These are phyloP conservation scores for Aspergillus latus DNA, from an alignment of 2,329 filamentous ascomycete species.

Conservation along the genomic window DNA sequence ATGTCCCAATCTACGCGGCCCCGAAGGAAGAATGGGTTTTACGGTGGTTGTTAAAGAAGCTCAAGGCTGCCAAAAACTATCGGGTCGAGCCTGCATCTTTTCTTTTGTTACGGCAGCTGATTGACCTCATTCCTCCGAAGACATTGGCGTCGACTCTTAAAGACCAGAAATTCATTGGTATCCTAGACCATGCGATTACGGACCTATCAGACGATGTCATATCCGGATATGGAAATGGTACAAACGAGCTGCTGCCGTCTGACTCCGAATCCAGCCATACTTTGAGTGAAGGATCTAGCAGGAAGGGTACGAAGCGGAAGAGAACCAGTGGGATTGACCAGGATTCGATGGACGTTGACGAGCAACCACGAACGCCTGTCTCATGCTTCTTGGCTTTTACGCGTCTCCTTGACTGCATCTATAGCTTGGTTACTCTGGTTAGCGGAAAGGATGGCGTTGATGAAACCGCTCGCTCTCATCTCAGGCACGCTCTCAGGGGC, in stretches of 20 bases:
- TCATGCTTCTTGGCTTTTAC: conserved; percentile 37
- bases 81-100: conserved; percentile 49
- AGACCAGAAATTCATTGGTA: conserved; percentile 65
- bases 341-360: conserved; percentile 34
- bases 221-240: conserved; percentile 26
- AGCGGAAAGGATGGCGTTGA: conserved; percentile 29
- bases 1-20: conserved; percentile 29
- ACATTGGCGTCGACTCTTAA: conserved; percentile 70
- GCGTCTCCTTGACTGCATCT: conserved; percentile 36
- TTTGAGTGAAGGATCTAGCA: conserved; percentile 26
- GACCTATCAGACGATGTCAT: conserved; percentile 48
- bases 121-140: conserved; percentile 68
- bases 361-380: conserved; percentile 29
- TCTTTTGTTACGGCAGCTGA: conserved; percentile 61
- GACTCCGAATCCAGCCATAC: conserved; percentile 40
- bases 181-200: conserved; percentile 65
- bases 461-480: conserved; percentile 38
- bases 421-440: conserved; percentile 31
- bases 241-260: conserved; percentile 26
- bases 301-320: conserved; percentile 41
- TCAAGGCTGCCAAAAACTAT: conserved; percentile 48
- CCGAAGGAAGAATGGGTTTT: conserved; percentile 65
- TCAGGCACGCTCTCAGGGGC: conserved; percentile 41
- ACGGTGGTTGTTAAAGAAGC: conserved; percentile 64
- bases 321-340: conserved; percentile 28